These are phyloP conservation scores for Jimgerdemannia lactiflua DNA, from an alignment of 192 early-diverging fungal species.

Conservation along the genomic window DNA sequence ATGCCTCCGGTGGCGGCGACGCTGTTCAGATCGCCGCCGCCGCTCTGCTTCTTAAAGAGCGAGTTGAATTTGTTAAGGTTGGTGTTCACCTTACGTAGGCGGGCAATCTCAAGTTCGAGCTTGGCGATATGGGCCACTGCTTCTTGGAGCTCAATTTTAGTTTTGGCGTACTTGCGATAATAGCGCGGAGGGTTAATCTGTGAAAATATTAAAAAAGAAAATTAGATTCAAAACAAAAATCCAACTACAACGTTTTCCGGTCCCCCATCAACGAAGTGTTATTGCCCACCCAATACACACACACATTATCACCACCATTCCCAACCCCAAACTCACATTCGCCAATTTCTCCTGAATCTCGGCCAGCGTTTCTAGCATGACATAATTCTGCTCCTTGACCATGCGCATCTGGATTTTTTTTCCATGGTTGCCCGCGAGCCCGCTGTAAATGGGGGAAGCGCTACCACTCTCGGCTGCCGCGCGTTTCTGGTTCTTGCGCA, in stretches of 20 bases:
- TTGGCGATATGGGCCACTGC: background rate
- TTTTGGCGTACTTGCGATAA: constrained; percentile 11
- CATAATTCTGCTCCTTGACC: constrained; percentile 8
- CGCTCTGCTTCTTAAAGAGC: background rate
- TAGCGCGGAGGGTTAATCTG: constrained; percentile 17
- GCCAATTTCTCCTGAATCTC: constrained; percentile 17
- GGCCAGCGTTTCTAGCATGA: constrained; percentile 11
- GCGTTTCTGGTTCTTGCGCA: constrained; percentile 6
- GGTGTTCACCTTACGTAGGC: background rate
- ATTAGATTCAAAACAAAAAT: background rate
- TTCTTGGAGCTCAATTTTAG: constrained; percentile 3
- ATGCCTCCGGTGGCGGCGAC: background rate
- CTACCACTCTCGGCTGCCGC: background rate
- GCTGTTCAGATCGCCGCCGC: background rate
- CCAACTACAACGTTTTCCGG: no score
- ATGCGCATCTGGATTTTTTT: background rate
- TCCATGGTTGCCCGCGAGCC: background rate
- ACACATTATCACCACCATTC: no score
- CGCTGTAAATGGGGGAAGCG: no score
- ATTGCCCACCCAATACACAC: no score
- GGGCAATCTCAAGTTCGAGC: background rate
- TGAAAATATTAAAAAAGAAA: background rate
- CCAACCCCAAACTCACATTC: background rate
- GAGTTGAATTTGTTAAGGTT: constrained; percentile 1
- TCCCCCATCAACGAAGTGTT: background rate